Base-by-base conservation (phyloP, 2,329 filamentous ascomycete genomes). In the Xylaria hypoxylon region DNA sequence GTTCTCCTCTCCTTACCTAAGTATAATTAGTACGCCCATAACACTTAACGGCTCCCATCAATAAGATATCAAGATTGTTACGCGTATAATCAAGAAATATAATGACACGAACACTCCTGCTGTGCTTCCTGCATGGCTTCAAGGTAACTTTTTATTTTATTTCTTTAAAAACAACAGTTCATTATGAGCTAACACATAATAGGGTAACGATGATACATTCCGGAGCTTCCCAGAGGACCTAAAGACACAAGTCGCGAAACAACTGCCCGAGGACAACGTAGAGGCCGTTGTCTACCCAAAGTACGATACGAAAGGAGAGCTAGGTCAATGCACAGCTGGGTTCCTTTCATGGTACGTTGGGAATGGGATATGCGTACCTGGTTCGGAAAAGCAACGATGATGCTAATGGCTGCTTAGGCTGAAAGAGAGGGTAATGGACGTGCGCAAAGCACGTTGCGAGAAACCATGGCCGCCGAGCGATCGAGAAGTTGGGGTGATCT, bases 401-500 rank as follows among this genome's bases (percentile, higher is more conserved):
- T 60, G 42, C 58, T 59, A 19, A 59, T 55, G 2, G 2, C 1
- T 40, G 6, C 10, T 8, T 50, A 92, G 90, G 91, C 85, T 97
- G 52, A 91, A 92, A 74, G 89, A 94, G 75, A 89, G 89, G 70
- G 92, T 96, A 42, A 93, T 95, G 77, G 91, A 94, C 53, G 82
- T 95, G 17, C 79, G 84, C 67, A 93, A 96, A 76, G 87, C 89
- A 64, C 87, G 87, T 35, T 88, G 90, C 67, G 84, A 86, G 26
- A 92, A 89, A 1, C 89, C 92, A 10, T 93, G 91, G 74, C 93
- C 93, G 0, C 93, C 92, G 0, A 85, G 92, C 51, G 91, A 96
- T 71, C 89, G 91, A n/a, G 89, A 90, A 0, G 92, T 97, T 8
- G 90, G 90, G 65, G 91, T 93, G 2, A 83, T 97, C 44, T 83